A percentile compares a stretch with the other conserved stretches of the same genome.
Conservation (phyloP, 2,329 filamentous ascomycete genomes). For the Epichloe baconii region DNA sequence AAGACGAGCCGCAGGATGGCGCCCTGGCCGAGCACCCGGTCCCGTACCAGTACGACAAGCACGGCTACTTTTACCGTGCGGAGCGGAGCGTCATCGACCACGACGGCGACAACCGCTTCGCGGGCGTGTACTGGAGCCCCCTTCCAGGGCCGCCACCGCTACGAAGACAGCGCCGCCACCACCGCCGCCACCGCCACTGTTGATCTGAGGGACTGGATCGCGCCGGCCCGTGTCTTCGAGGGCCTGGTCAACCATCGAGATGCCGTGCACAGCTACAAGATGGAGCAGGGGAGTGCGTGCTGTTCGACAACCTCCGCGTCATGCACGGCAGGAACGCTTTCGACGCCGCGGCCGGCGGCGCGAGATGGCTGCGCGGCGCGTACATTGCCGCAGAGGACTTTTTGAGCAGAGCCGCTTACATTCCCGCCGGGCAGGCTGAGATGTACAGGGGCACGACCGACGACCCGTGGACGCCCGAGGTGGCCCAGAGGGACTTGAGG, state of each 20-base stretch:
- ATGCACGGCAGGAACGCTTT: slow-evolving; percentile 74
- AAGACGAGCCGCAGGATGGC: slow-evolving; percentile 2
- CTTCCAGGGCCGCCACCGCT: slow-evolving; percentile 53
- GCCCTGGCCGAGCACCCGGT: slow-evolving; percentile 21
- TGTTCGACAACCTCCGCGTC: slow-evolving; percentile 86
- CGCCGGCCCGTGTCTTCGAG: slow-evolving; percentile 43
- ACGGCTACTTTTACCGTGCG: slow-evolving; percentile 49
- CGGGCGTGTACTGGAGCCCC: slow-evolving; percentile 53
- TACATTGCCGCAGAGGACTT: slow-evolving; percentile 54
- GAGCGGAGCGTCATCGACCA: slow-evolving; percentile 39
- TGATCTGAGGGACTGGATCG: slow-evolving; percentile 28
- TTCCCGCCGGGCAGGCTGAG: slow-evolving; percentile 15
- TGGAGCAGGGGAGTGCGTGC: slow-evolving; percentile 76
- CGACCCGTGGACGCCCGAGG: slow-evolving; percentile 13
- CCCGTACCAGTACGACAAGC: slow-evolving; percentile 57
- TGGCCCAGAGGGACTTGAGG: slow-evolving; percentile 14
- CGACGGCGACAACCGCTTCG: slow-evolving; percentile 9
- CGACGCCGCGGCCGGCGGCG: slow-evolving; percentile 44
- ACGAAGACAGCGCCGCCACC: slow-evolving; percentile 10
- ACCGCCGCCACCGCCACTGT: not conserved
- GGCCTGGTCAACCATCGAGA: slow-evolving; percentile 39
- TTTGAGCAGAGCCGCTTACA: slow-evolving; percentile 20
- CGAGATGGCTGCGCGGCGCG: slow-evolving; percentile 72
- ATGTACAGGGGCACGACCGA: slow-evolving; percentile 10
- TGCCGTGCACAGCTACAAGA: slow-evolving; percentile 55